Evolutionary conservation across 108 stramenopile species (phyloP).

Genomic region (Pseudonitzschia delicatissima): DNA sequence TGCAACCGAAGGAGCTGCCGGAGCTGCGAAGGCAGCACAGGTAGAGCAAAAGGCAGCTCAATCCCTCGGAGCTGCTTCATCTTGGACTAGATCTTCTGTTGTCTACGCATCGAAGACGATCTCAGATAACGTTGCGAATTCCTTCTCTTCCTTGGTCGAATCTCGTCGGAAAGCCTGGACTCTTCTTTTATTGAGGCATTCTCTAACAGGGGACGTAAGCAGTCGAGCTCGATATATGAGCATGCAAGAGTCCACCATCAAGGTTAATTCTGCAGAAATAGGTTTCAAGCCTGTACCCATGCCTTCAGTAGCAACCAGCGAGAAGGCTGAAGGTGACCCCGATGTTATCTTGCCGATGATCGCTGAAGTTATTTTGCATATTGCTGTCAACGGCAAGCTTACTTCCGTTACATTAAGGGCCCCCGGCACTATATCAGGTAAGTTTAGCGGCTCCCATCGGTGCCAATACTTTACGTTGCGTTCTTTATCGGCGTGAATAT

Average conservation of each 20-base stretch:
- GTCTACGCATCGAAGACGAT: slow-evolving; percentile 43
- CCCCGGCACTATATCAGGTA: slow-evolving; percentile 62
- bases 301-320: slow-evolving; percentile 31
- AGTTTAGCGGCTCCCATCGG: neutral
- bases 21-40: slow-evolving; percentile 32
- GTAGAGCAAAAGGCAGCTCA: slow-evolving; percentile 39
- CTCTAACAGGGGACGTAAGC: slow-evolving; percentile 47
- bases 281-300: slow-evolving; percentile 40
- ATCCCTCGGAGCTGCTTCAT: slow-evolving; percentile 33
- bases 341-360: slow-evolving; percentile 58
- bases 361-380: slow-evolving; percentile 39
- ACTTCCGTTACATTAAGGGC: slow-evolving; percentile 46
- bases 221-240: slow-evolving; percentile 46
- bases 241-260: slow-evolving; percentile 48
- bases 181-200: slow-evolving; percentile 53
- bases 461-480: neutral
- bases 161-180: slow-evolving; percentile 61
- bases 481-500: neutral
- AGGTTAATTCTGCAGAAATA: slow-evolving; percentile 30
- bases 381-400: slow-evolving; percentile 35
- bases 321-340: slow-evolving; percentile 28
- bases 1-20: slow-evolving; percentile 35
- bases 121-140: slow-evolving; percentile 40
- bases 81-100: slow-evolving; percentile 59
- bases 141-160: slow-evolving; percentile 50